These are phyloP conservation scores for Aspergillus incahuasiensis DNA, from an alignment of 495 filamentous ascomycete species.

Conservation along the genomic window DNA sequence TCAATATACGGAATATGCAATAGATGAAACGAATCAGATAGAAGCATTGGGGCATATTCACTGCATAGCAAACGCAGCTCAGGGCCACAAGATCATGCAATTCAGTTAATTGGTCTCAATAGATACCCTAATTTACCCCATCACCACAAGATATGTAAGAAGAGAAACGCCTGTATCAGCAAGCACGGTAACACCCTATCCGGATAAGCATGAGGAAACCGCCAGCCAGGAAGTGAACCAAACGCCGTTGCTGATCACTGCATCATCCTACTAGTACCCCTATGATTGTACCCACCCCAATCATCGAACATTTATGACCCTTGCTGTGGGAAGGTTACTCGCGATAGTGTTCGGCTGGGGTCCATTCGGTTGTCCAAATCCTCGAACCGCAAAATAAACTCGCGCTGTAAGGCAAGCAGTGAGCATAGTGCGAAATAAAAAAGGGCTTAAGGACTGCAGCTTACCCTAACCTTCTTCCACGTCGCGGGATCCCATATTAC, in stretches of 20 bases:
- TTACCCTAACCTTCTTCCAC: slow-evolving; percentile 80
- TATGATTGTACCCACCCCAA: slow-evolving; percentile 6
- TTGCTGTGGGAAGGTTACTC: slow-evolving; percentile 36
- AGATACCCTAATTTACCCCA: slow-evolving; percentile 26
- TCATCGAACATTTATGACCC: slow-evolving; percentile 33
- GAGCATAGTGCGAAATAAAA: not conserved
- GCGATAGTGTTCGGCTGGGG: slow-evolving; percentile 32
- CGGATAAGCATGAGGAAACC: slow-evolving; percentile 29
- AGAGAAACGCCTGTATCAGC: slow-evolving; percentile 29
- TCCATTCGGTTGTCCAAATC: slow-evolving; percentile 62
- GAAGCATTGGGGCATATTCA: not conserved
- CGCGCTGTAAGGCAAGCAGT: slow-evolving; percentile 48
- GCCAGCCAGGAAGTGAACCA: slow-evolving; percentile 19
- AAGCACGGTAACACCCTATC: slow-evolving; percentile 23
- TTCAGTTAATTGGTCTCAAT: slow-evolving; percentile 23
- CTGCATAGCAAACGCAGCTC: not conserved
- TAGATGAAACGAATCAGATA: not conserved
- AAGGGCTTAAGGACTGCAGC: slow-evolving; percentile 23
- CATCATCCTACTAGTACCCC: slow-evolving; percentile 4
- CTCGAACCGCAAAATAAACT: slow-evolving; percentile 74
- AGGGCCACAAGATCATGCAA: slow-evolving; percentile 20
- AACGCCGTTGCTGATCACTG: slow-evolving; percentile 33
- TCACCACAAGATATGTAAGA: slow-evolving; percentile 21
- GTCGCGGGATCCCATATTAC: slow-evolving; percentile 79
- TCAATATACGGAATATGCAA: too few species aligned